A percentile compares a stretch with the other conserved stretches of the same genome.
Conservation (phyloP, 2,329 filamentous ascomycete genomes). For the Cercospora citrullina region DNA sequence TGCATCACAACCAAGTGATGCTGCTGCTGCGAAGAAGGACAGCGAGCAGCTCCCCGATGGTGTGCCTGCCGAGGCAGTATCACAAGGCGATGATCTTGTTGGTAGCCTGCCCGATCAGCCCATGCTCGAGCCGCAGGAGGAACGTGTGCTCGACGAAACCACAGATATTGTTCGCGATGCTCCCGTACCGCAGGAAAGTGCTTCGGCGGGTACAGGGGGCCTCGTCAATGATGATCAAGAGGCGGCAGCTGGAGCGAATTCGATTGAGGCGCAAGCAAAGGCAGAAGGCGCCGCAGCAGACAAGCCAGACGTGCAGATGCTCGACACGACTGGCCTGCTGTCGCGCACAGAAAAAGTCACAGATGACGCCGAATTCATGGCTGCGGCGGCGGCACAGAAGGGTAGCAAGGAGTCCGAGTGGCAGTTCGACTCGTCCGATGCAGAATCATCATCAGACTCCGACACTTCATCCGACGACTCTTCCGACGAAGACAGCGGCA, state of each 20-base stretch:
- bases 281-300: neutral
- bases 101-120: constrained; percentile 10
- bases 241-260: neutral
- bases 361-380: constrained; percentile 46
- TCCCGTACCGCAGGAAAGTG: constrained; percentile 8
- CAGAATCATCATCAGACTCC: constrained; percentile 60
- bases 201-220: neutral
- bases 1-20: neutral
- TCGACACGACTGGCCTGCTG: constrained; percentile 6
- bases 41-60: constrained; percentile 10
- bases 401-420: constrained; percentile 69
- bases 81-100: constrained; percentile 21
- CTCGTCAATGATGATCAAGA: neutral
- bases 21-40: neutral
- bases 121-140: constrained; percentile 14
- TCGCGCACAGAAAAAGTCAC: constrained; percentile 31
- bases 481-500: constrained; percentile 50
- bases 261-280: neutral
- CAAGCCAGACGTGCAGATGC: constrained; percentile 12
- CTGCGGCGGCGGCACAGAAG: constrained; percentile 48
- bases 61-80: constrained; percentile 22
- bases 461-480: constrained; percentile 38
- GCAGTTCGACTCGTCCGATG: constrained; percentile 67
- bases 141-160: constrained; percentile 22
- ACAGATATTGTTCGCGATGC: constrained; percentile 19